Percentiles rank a stretch among this genome's conserved stretches.
Evolutionary conservation across 805 yeast species (phyloP).

Genomic region (Cyberlindnera xishuangbannaensis): DNA sequence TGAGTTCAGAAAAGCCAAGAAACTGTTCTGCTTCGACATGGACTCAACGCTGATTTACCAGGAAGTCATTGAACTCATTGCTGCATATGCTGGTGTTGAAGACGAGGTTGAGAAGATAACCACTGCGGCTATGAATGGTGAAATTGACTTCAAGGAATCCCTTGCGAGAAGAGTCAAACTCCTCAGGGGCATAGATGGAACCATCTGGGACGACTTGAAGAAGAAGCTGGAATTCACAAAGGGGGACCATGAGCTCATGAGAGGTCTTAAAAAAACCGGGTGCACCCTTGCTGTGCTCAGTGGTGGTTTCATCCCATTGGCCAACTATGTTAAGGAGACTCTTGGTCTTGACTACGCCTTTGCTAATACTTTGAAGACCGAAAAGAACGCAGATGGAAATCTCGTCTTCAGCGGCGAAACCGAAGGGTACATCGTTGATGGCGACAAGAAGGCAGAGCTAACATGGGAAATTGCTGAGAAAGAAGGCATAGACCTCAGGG

Average conservation of each 20-base stretch:
- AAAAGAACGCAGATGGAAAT: slow-evolving; percentile 38
- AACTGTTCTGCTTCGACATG: slow-evolving; percentile 90
- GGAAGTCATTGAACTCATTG: slow-evolving; percentile 94
- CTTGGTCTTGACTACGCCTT: slow-evolving; percentile 80
- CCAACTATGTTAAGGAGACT: slow-evolving; percentile 60
- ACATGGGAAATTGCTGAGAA: slow-evolving; percentile 53
- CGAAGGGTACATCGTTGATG: slow-evolving; percentile 80
- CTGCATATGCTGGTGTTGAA: slow-evolving; percentile 90
- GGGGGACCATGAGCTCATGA: slow-evolving; percentile 73
- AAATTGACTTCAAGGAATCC: slow-evolving; percentile 83
- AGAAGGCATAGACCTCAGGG: slow-evolving; percentile 43
- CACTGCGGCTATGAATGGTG: slow-evolving; percentile 94
- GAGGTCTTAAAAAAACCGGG: slow-evolving; percentile 54
- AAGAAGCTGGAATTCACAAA: slow-evolving; percentile 67
- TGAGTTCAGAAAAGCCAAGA: slow-evolving; percentile 31
- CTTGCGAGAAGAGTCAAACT: slow-evolving; percentile 67
- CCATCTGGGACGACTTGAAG: slow-evolving; percentile 76
- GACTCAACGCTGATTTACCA: slow-evolving; percentile 94
- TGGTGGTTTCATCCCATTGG: slow-evolving; percentile 93
- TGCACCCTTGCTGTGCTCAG: slow-evolving; percentile 79
- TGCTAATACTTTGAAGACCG: slow-evolving; percentile 64
- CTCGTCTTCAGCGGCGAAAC: slow-evolving; percentile 67
- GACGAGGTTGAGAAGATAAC: slow-evolving; percentile 84
- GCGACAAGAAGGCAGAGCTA: slow-evolving; percentile 71
- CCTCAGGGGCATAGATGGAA: slow-evolving; percentile 75